A percentile compares a stretch with the other conserved stretches of the same genome.
Evolutionary conservation across 805 yeast species (phyloP).

Genomic region (Ogataea ganodermae): DNA sequence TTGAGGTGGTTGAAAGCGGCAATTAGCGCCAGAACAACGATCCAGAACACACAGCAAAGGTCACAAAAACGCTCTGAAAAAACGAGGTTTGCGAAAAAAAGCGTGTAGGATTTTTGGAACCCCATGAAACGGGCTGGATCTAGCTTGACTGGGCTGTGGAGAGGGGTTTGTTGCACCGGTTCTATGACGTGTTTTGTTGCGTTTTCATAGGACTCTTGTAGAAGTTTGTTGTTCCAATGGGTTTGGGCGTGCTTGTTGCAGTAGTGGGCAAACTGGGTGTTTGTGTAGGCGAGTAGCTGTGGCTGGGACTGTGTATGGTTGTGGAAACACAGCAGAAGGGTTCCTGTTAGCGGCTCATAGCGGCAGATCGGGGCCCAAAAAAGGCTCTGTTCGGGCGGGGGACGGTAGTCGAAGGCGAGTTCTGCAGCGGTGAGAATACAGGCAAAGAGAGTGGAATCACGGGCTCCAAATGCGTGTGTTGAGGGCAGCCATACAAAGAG

Average conservation of each 20-base stretch:
- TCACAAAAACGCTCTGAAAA: conserved; percentile 17
- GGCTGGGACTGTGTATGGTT: conserved; percentile 11
- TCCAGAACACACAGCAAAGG: conserved; percentile 28
- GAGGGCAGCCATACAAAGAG: too few species aligned
- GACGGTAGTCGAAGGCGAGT: conserved; percentile 23
- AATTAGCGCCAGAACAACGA: conserved; percentile 14
- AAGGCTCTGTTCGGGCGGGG: conserved; percentile 10
- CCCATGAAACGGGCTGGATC: conserved; percentile 7
- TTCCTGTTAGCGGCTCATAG: conserved; percentile 30
- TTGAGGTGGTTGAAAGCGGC: conserved; percentile 23
- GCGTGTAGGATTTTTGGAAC: conserved; percentile 20
- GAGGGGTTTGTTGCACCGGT: not conserved
- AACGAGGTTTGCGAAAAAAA: conserved; percentile 25
- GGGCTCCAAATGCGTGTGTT: conserved; percentile 6
- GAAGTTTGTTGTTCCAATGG: conserved; percentile 1
- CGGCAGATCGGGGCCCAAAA: conserved; percentile 29
- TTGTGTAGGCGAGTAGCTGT: conserved; percentile 10
- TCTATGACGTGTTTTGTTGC: conserved; percentile 16
- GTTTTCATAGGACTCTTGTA: conserved; percentile 13
- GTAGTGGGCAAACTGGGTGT: conserved; percentile 5
- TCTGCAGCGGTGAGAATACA: conserved; percentile 21
- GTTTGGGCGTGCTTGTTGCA: conserved; percentile 19
- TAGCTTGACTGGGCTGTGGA: conserved; percentile 22
- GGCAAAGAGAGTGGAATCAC: conserved; percentile 25
- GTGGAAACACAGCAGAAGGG: conserved; percentile 28